Evolutionary conservation across 352 stramenopile species (phyloP), one percentile per base, ranked within the genome.

Genomic region (Phytophthora melonis): DNA sequence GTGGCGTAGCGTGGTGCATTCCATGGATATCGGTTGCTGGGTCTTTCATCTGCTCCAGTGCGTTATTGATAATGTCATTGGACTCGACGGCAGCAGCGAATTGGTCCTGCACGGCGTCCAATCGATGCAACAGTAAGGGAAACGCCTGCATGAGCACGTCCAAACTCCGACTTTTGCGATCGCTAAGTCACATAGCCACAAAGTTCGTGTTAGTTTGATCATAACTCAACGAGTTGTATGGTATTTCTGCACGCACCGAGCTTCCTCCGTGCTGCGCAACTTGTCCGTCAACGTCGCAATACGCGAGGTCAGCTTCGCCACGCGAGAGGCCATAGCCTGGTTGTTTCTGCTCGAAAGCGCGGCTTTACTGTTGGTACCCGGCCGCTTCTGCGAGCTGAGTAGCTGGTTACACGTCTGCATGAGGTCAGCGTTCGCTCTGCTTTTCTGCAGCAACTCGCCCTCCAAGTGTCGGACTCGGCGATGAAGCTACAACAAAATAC

Each of bases 101-200:
- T 43, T 82, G 79, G 68, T 89, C 84, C n/a, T 88, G 78, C 14
- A 87, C 25, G 1, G 72, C 76, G 53, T 91, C 80, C 19, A 89
- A 58, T 32, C 79, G 73, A n/a, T 86, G 82, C 34, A 90, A 47
- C 32, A 90, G 45, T 30, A 68, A 72, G 0, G 84, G 82, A 30
- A 91, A 71, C 7, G 75, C 73, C 9, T 75, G 63, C 66, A 91
- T 75, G 9, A 91, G 57, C 7, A 89, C 68, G 9, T 80, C 72
- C 16, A 91, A 66, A 25, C 70, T 83, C 5, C 74, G 75, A 5
- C 25, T 58, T 61, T 89, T 90, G 36, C 74, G 80, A 30, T 90
- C 79, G 41, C 84, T 25, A 25, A 25, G 23, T 25, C 23, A 25
- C 23, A 25, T 25, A 25, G 23, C 23, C 23, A 25, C 23, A 25